A percentile compares a stretch with the other conserved stretches of the same genome.
phyloP scores from a whole-genome alignment of 768 basidiomycete species.

The Psilocybe cubensis region DNA sequence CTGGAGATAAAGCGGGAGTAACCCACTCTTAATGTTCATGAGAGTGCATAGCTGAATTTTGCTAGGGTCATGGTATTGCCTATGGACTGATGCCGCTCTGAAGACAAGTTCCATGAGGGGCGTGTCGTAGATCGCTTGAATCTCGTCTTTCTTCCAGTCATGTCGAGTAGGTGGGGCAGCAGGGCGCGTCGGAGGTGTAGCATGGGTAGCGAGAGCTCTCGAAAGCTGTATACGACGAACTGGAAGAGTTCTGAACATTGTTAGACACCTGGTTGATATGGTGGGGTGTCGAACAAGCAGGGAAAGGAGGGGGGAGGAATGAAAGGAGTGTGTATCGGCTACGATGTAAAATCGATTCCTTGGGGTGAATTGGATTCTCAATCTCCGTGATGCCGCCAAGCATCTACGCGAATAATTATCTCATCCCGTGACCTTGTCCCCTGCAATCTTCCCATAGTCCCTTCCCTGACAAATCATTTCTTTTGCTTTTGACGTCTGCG shows the following conservation, averaged over 20 bases:
- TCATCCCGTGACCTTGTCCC: conserved; percentile 10
- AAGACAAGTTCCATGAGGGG: conserved; percentile 91
- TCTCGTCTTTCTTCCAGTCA: conserved; percentile 79
- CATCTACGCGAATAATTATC: conserved; percentile 12
- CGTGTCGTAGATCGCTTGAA: conserved; percentile 82
- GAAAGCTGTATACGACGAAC: conserved; percentile 31
- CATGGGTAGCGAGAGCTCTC: conserved; percentile 69
- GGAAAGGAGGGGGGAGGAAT: conserved; percentile 5
- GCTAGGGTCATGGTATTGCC: conserved; percentile 82
- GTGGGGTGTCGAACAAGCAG: neutral
- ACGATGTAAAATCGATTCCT: conserved; percentile 15
- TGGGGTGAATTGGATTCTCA: conserved; percentile 10
- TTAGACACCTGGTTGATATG: neutral
- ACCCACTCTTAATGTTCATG: conserved; percentile 97
- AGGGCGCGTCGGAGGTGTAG: conserved; percentile 31
- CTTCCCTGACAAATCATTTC: neutral
- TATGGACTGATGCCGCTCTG: conserved; percentile 81
- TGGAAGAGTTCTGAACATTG: conserved; percentile 44
- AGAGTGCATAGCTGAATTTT: conserved; percentile 97
- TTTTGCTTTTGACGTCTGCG: neutral
- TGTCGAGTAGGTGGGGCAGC: conserved; percentile 44
- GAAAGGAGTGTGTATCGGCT: conserved; percentile 10
- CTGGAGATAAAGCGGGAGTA: conserved; percentile 27
- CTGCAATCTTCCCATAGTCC: conserved; percentile 1
- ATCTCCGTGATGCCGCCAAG: conserved; percentile 9